A percentile compares a stretch with the other conserved stretches of the same genome.
Conservation (phyloP, 1,139 yeast genomes). For the Diutina siamensis region DNA sequence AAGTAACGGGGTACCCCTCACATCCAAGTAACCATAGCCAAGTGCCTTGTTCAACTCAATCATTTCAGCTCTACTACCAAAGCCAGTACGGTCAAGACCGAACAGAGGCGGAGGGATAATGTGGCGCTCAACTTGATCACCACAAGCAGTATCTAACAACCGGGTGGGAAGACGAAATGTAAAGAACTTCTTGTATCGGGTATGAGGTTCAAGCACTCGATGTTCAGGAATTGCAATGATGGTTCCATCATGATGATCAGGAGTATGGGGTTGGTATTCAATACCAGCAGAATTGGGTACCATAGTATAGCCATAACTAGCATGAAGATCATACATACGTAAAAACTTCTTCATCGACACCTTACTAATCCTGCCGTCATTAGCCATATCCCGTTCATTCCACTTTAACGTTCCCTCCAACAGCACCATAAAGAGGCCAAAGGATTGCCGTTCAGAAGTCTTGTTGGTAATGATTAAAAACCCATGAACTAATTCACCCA, state of each 20-base stretch:
- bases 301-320: constrained; percentile 30
- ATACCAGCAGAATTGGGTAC: constrained; percentile 42
- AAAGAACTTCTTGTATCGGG: constrained; percentile 49
- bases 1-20: constrained; percentile 32
- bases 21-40: constrained; percentile 31
- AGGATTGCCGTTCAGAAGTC: constrained; percentile 26
- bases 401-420: constrained; percentile 35
- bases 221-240: constrained; percentile 40
- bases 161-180: constrained; percentile 51
- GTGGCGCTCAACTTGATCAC: constrained; percentile 42
- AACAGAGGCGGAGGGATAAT: constrained; percentile 53
- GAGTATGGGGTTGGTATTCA: constrained; percentile 30
- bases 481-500: constrained; percentile 28
- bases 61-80: constrained; percentile 22
- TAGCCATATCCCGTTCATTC: constrained; percentile 15
- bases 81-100: constrained; percentile 42
- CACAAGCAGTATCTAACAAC: constrained; percentile 46
- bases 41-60: constrained; percentile 30
- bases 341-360: constrained; percentile 29
- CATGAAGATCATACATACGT: constrained; percentile 38
- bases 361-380: not conserved
- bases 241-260: constrained; percentile 37
- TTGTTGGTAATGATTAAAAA: constrained; percentile 24
- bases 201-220: constrained; percentile 38
- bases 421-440: constrained; percentile 36